Evolutionary conservation across 2,329 filamentous ascomycete genomes (phyloP).

Genomic region (Diaporthe ilicicola): DNA sequence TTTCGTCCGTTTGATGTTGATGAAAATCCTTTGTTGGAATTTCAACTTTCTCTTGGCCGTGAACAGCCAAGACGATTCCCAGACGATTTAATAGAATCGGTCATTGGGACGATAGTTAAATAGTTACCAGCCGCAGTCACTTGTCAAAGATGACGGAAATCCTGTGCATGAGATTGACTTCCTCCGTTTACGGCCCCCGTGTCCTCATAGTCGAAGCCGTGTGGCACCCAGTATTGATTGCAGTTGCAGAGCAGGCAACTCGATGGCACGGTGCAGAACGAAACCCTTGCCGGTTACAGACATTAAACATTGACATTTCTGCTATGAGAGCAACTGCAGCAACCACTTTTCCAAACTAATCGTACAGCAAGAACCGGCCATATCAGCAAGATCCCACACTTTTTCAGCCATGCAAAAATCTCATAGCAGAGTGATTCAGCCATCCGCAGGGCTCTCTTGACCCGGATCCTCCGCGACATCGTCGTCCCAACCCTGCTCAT

Average conservation of each 20-base stretch:
- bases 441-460: not conserved
- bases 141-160: no score
- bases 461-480: not conserved
- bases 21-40: not conserved
- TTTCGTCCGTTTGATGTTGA: not conserved
- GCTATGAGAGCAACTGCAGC: not conserved
- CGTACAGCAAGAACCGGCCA: constrained; percentile 3
- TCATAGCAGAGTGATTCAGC: not conserved
- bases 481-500: not conserved
- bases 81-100: no score
- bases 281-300: not conserved
- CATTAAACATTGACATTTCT: not conserved
- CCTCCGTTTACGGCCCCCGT: no score
- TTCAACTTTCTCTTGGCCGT: no score
- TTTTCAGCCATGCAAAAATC: not conserved
- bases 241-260: no score
- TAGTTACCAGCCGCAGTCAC: no score
- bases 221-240: no score
- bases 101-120: no score
- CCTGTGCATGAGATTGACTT: no score
- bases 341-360: not conserved
- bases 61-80: no score
- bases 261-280: no score
- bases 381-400: constrained; percentile 5
- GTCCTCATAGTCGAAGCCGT: no score